Percentiles rank a stretch among this genome's conserved stretches.
Conservation (phyloP, 2,329 filamentous ascomycete species). For the Phialophora verrucosa region DNA sequence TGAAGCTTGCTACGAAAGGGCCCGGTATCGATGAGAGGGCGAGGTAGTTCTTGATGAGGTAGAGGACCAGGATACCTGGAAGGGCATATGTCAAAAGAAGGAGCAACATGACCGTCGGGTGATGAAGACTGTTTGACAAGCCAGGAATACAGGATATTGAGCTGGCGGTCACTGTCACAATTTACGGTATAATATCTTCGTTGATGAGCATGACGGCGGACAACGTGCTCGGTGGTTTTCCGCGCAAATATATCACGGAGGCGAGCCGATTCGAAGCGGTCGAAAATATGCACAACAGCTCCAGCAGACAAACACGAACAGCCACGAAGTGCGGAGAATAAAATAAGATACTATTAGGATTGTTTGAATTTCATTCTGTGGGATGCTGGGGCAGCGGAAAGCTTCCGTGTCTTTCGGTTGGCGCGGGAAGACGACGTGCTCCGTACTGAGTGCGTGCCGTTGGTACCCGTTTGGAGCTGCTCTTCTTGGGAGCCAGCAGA, state of each 20-base stretch:
- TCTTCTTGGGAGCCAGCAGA: too few relatives aligned
- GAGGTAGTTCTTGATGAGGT: constrained; percentile 43
- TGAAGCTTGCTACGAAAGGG: constrained; percentile 40
- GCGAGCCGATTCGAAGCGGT: background rate
- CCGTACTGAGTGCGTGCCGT: too few relatives aligned
- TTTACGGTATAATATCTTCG: background rate
- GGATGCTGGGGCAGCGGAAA: constrained; percentile 15
- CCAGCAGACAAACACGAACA: too few relatives aligned
- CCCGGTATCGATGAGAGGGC: constrained; percentile 40
- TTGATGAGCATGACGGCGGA: background rate
- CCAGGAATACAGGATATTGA: background rate
- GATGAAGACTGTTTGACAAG: background rate
- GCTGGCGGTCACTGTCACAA: background rate
- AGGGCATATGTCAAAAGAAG: constrained; percentile 21
- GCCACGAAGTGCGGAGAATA: background rate
- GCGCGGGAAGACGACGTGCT: background rate
- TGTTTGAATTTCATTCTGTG: background rate
- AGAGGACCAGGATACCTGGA: constrained; percentile 17
- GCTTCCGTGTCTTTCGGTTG: constrained; percentile 16
- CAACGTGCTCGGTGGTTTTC: constrained; percentile 6
- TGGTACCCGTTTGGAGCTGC: too few relatives aligned
- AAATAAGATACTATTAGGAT: background rate
- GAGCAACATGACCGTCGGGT: constrained; percentile 23
- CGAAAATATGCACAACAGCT: background rate
- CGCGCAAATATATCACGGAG: constrained; percentile 3